A percentile compares a stretch with the other conserved stretches of the same genome.
phyloP scores from a whole-genome alignment of 1,284 basidiomycete genomes.

The Malassezia furfur region DNA sequence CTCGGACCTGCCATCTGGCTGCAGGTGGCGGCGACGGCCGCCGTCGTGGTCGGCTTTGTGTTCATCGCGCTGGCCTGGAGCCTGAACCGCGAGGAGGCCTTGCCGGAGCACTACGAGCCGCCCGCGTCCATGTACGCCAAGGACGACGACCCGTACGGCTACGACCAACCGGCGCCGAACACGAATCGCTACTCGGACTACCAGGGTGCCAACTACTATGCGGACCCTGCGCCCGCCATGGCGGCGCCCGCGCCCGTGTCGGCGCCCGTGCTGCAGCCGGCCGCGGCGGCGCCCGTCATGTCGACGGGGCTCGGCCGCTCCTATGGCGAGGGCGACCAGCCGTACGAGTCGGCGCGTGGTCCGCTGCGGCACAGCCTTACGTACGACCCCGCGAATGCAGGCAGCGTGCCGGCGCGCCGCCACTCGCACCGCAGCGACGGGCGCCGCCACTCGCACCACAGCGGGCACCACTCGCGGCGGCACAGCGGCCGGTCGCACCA shows the following conservation, averaged over 20 bases:
- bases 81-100: conserved; percentile 15
- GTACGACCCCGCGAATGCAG: background rate
- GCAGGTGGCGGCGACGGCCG: conserved; percentile 34
- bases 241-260: background rate
- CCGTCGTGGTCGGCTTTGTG: conserved; percentile 29
- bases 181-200: background rate
- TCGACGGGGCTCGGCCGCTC: conserved; percentile 1
- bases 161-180: conserved; percentile 5
- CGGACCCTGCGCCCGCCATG: background rate
- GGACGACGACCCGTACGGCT: conserved; percentile 23
- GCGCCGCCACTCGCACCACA: background rate
- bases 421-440: background rate
- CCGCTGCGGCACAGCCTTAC: background rate
- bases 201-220: background rate
- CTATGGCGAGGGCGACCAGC: background rate
- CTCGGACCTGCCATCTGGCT: conserved; percentile 36
- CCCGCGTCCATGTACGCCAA: conserved; percentile 21
- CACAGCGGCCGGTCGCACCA: background rate
- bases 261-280: background rate
- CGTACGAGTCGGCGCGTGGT: background rate
- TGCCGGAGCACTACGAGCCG: conserved; percentile 17
- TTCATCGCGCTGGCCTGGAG: conserved; percentile 26
- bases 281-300: background rate
- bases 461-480: background rate
- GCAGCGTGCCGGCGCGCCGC: background rate